phyloP scores from a whole-genome alignment of 441 rosid genomes.

The Viola pubescens region DNA sequence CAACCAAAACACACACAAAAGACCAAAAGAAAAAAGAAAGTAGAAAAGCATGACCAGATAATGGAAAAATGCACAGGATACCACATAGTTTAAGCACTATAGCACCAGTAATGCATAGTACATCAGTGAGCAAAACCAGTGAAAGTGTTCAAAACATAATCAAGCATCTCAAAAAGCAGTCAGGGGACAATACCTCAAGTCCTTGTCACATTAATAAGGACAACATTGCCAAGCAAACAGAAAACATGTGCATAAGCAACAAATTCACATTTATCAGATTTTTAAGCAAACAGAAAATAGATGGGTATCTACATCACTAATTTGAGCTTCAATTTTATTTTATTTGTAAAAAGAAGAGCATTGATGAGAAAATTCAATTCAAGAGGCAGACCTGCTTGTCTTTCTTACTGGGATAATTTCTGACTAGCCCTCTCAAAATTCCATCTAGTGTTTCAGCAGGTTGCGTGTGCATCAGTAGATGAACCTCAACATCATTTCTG shows the following conservation, averaged over 20 bases:
- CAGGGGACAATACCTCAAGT: background rate
- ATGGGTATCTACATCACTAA: background rate
- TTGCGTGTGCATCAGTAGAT: constrained; percentile 25
- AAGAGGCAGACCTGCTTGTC: constrained; percentile 31
- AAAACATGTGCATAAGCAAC: background rate
- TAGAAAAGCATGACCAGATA: background rate
- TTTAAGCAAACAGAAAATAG: background rate
- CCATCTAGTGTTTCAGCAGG: constrained; percentile 38
- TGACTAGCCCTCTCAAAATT: constrained; percentile 30
- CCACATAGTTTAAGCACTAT: background rate
- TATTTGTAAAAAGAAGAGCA: background rate
- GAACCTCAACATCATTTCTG: constrained; percentile 26
- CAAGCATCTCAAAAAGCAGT: background rate
- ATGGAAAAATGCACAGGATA: background rate
- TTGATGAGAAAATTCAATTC: constrained; percentile 4
- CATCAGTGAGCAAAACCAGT: background rate
- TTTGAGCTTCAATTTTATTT: background rate
- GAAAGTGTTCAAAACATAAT: background rate
- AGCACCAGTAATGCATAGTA: background rate
- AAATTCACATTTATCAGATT: background rate
- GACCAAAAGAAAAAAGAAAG: too few species aligned
- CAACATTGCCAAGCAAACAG: background rate
- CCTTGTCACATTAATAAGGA: background rate
- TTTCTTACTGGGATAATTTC: constrained; percentile 19
- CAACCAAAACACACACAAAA: background rate